A percentile compares a stretch with the other conserved stretches of the same genome.
Conservation (phyloP, 805 yeast genomes). For the Myxozyma mucilagina region DNA sequence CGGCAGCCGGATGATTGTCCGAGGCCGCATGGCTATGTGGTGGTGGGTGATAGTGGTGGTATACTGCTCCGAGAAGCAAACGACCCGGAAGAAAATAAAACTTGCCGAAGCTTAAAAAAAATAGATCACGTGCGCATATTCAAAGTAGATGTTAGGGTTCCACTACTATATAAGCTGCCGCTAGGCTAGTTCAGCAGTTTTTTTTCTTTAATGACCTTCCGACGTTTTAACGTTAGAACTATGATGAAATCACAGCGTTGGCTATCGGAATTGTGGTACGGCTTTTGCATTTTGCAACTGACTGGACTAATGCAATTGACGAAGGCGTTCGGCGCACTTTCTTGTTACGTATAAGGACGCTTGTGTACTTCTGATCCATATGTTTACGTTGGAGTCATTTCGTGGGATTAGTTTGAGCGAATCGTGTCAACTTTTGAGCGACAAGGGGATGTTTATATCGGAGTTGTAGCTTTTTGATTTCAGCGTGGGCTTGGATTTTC, state of each 20-base stretch:
- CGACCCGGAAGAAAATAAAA: too few relatives aligned
- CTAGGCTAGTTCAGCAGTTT: neutral
- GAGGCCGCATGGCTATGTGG: neutral
- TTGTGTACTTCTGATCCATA: constrained; percentile 25
- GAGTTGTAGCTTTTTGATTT: too few relatives aligned
- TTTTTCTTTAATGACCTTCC: constrained; percentile 31
- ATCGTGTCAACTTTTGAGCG: too few relatives aligned
- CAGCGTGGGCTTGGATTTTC: too few relatives aligned
- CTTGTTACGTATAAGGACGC: constrained; percentile 33
- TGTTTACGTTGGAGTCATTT: neutral
- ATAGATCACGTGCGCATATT: too few relatives aligned
- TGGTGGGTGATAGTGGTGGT: too few relatives aligned
- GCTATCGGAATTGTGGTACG: constrained; percentile 24
- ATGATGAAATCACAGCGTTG: constrained; percentile 32
- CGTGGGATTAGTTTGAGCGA: too few relatives aligned
- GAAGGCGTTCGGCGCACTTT: constrained; percentile 33
- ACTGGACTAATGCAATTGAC: constrained; percentile 19
- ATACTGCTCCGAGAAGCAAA: too few relatives aligned
- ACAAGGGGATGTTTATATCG: too few relatives aligned
- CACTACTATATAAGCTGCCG: neutral
- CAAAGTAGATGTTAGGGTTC: too few relatives aligned
- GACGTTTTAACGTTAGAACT: constrained; percentile 32
- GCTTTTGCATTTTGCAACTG: neutral
- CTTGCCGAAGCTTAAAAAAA: too few relatives aligned
- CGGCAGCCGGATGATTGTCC: neutral